A percentile compares a stretch with the other conserved stretches of the same genome.
Conservation (phyloP, 2,329 filamentous ascomycete genomes). For the Rutstroemia sydowiana region DNA sequence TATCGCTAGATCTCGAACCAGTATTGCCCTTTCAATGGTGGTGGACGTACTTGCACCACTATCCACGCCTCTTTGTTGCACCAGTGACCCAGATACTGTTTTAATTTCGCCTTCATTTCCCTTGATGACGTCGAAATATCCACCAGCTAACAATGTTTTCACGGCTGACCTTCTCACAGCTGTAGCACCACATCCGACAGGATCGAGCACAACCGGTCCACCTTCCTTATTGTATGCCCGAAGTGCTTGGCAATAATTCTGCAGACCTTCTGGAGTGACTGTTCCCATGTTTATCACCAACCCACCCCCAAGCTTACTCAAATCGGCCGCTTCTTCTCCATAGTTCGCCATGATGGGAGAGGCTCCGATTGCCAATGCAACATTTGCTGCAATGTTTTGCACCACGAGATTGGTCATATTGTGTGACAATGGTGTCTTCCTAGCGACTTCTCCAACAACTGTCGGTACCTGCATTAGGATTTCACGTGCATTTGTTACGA, state of each 20-base stretch:
- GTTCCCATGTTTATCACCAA: conserved; percentile 96
- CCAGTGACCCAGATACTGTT: conserved; percentile 53
- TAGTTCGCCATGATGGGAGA: conserved; percentile 94
- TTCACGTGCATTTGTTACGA: conserved; percentile 20
- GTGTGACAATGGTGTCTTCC: conserved; percentile 68
- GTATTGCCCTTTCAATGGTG: conserved; percentile 46
- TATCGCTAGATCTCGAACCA: conserved; percentile 60
- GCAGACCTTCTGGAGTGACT: conserved; percentile 65
- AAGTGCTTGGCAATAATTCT: conserved; percentile 67
- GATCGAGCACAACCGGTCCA: conserved; percentile 76
- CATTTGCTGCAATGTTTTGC: conserved; percentile 89
- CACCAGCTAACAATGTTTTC: conserved; percentile 60
- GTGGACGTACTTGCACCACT: conserved; percentile 51
- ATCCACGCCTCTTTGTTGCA: conserved; percentile 79
- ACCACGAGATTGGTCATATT: conserved; percentile 98
- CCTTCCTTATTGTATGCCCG: conserved; percentile 72
- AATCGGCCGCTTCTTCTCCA: conserved; percentile 70
- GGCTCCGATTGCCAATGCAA: conserved; percentile 75
- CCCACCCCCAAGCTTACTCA: conserved; percentile 68
- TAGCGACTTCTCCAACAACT: conserved; percentile 54
- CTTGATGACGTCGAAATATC: conserved; percentile 84
- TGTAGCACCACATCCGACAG: conserved; percentile 85
- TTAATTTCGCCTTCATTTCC: conserved; percentile 87
- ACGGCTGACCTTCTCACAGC: conserved; percentile 63
- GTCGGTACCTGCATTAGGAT: conserved; percentile 20